Percentiles rank a stretch among this genome's conserved stretches.
These are phyloP conservation scores for Arthrobotrys entomopaga DNA, from an alignment of 2,329 filamentous ascomycete genomes.

Conservation along the genomic window DNA sequence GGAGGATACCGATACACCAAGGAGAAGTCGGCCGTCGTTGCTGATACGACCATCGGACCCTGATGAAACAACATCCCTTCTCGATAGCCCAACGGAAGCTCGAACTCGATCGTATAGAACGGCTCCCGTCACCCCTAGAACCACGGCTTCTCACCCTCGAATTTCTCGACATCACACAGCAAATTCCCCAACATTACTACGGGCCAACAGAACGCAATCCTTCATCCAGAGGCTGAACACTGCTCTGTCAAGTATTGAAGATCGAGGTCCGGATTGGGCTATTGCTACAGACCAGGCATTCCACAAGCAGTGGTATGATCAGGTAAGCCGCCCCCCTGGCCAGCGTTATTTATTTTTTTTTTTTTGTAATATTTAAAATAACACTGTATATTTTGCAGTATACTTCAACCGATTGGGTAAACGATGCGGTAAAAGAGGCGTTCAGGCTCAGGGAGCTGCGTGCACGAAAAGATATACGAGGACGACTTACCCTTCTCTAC, in stretches of 20 bases:
- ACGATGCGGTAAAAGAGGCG: slow-evolving; percentile 94
- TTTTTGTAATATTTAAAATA: slow-evolving; percentile 8
- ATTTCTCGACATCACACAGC: slow-evolving; percentile 60
- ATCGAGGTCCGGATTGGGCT: slow-evolving; percentile 58
- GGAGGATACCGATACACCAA: slow-evolving; percentile 26
- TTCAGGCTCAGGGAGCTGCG: slow-evolving; percentile 86
- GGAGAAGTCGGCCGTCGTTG: slow-evolving; percentile 46
- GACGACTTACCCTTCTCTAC: slow-evolving; percentile 78
- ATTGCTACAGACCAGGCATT: slow-evolving; percentile 81
- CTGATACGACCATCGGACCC: slow-evolving; percentile 57
- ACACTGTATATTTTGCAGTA: slow-evolving; percentile 55
- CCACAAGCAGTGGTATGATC: slow-evolving; percentile 81
- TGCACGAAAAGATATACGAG: slow-evolving; percentile 82
- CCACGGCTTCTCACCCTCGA: slow-evolving; percentile 58
- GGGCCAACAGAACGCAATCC: slow-evolving; percentile 67
- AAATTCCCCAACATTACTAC: slow-evolving; percentile 59
- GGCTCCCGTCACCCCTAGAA: slow-evolving; percentile 63
- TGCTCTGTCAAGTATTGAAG: slow-evolving; percentile 70
- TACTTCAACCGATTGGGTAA: slow-evolving; percentile 78
- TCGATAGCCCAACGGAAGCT: slow-evolving; percentile 60
- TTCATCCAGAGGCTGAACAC: slow-evolving; percentile 70
- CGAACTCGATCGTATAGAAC: slow-evolving; percentile 62
- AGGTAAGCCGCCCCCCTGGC: slow-evolving; percentile 63
- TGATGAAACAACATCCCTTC: slow-evolving; percentile 66
- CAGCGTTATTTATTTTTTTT: background rate